A percentile compares a stretch with the other conserved stretches of the same genome.
Conservation (phyloP, 192 early-diverging fungal species). For the Phlyctochytrium planicorne region DNA sequence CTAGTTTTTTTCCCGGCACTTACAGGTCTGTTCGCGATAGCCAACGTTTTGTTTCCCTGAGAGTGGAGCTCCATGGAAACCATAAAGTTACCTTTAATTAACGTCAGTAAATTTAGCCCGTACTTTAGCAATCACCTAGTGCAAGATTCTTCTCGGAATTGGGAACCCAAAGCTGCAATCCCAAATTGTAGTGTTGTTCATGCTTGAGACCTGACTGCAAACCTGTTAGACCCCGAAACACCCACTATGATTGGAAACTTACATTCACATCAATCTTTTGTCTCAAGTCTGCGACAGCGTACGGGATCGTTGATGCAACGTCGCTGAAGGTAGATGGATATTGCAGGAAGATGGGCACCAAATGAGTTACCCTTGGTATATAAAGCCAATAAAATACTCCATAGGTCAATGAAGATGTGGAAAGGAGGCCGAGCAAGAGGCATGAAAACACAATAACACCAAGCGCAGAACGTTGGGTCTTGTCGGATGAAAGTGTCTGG, state of each 20-base stretch:
- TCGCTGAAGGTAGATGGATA: slow-evolving; percentile 27
- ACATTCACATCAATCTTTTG: background rate
- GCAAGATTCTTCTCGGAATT: slow-evolving; percentile 57
- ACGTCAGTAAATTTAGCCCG: background rate
- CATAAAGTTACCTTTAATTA: slow-evolving; percentile 62
- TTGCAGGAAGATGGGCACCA: slow-evolving; percentile 57
- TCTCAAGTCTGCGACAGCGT: slow-evolving; percentile 12
- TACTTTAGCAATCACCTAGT: slow-evolving; percentile 39
- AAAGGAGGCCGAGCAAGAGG: slow-evolving; percentile 27
- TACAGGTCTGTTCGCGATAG: slow-evolving; percentile 47
- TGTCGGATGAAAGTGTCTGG: slow-evolving; percentile 30
- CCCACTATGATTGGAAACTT: no score
- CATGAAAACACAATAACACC: slow-evolving; percentile 34
- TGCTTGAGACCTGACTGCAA: slow-evolving; percentile 22
- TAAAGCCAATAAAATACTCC: slow-evolving; percentile 59
- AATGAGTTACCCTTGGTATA: slow-evolving; percentile 57
- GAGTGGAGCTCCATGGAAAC: slow-evolving; percentile 53
- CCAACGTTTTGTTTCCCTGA: slow-evolving; percentile 30
- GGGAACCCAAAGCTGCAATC: slow-evolving; percentile 57
- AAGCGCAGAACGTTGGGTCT: slow-evolving; percentile 38
- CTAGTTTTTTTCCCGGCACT: no score
- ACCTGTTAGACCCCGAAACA: background rate
- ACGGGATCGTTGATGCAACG: background rate
- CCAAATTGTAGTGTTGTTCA: slow-evolving; percentile 62
- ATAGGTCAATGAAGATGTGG: slow-evolving; percentile 42